Evolutionary conservation across 2,329 filamentous ascomycete genomes (phyloP), one percentile per base, ranked within the genome.

Genomic region (Colletotrichum tropicicola): DNA sequence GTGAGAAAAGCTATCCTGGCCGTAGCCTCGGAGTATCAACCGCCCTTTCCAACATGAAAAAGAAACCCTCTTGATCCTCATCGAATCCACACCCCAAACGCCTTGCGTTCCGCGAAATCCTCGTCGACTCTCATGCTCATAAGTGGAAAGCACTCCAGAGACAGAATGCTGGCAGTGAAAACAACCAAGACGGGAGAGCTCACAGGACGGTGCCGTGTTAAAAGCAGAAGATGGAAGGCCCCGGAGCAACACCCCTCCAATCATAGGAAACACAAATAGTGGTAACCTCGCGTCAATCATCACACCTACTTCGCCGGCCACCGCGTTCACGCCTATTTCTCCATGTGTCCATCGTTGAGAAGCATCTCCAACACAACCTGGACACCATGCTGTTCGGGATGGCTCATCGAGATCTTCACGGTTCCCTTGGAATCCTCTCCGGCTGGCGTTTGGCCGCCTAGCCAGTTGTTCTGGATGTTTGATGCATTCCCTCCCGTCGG

Each of bases 331-430:
- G 5, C 59, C 64, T 70, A 77, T 61, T 82, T 82, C 75, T 88
- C 85, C 57, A 78, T 77, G 68, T 95, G 91, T 6, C 93, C 94
- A 73, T 97, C 92, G 76, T 98, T 98, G 70, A 98, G 86, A 69
- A 97, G 81, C 85, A 99, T 85, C 81, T 99, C 96, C 68, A 98
- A 83, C 68, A 99, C 90, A 69, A 99, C 89, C 82, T 98, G 94
- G 73, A 89, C 91, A 55, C 92, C 89, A 64, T 93, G 87, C 68
- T 92, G 84, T 79, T 97, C 92, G 0, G 96, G 96, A 80, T 99
- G 96, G 73, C 93, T 92, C 92, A 99, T 94, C 72, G 91, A 91
- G 70, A 99, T 88, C 86, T 99, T 99, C 72, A 98, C 91, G 1
- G 92, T 97, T 58, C 92, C 88, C 69, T 90, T 88, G 41, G 84